A percentile compares a stretch with the other conserved stretches of the same genome.
Evolutionary conservation across 306 rosid genomes (phyloP).

Genomic region (Citrullus colocynthis): DNA sequence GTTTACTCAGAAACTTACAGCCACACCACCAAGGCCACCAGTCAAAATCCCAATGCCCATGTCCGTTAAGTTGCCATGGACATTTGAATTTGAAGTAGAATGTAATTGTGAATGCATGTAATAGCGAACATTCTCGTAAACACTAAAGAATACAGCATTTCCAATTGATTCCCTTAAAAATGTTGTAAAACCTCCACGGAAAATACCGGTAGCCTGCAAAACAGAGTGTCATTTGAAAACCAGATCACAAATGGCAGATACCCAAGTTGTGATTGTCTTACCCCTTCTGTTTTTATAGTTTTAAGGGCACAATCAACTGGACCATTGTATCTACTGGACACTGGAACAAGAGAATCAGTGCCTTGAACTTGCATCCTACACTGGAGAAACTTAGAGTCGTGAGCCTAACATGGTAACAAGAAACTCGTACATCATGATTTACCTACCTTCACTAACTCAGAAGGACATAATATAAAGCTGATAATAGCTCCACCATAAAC

Average conservation of each 20-base stretch:
- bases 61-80: conserved; percentile 41
- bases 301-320: conserved; percentile 64
- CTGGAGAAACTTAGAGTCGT: conserved; percentile 42
- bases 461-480: conserved; percentile 83
- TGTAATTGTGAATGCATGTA: conserved; percentile 53
- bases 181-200: conserved; percentile 62
- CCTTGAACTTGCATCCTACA: conserved; percentile 99
- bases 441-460: conserved; percentile 80
- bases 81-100: conserved; percentile 35
- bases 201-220: conserved; percentile 77
- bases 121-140: conserved; percentile 66
- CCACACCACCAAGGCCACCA: conserved; percentile 78
- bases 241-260: conserved; percentile 10
- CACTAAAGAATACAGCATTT: conserved; percentile 53
- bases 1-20: conserved; percentile 34
- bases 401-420: conserved; percentile 9
- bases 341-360: conserved; percentile 57
- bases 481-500: conserved; percentile 69
- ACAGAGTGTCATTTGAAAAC: conserved; percentile 26
- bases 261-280: conserved; percentile 28
- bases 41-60: conserved; percentile 72
- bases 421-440: not conserved
- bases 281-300: conserved; percentile 67
- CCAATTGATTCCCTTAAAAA: conserved; percentile 69
- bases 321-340: conserved; percentile 55